Conservation (phyloP, 192 early-diverging fungal genomes). For the Dispira parvispora region DNA sequence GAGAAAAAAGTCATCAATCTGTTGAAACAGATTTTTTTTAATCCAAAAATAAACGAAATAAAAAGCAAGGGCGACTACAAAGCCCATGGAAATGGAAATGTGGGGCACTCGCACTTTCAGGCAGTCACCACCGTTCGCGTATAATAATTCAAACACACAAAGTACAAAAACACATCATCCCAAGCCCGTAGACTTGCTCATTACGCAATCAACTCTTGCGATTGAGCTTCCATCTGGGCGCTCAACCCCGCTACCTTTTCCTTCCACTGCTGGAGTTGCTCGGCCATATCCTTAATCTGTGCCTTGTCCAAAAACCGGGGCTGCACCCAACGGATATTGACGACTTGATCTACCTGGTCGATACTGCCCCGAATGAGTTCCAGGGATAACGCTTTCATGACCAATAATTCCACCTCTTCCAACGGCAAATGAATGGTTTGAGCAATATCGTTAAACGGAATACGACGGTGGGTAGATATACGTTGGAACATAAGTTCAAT, state of each 20-base stretch:
- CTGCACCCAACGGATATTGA: constrained; percentile 93
- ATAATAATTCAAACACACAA: no score
- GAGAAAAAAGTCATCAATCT: no score
- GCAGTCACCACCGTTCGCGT: no score
- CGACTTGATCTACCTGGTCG: constrained; percentile 83
- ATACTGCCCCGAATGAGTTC: constrained; percentile 85
- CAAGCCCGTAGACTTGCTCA: not conserved
- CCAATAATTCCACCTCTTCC: constrained; percentile 88
- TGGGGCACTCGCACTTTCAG: no score
- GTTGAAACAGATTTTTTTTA: no score
- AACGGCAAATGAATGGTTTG: constrained; percentile 56
- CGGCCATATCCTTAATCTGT: constrained; percentile 73
- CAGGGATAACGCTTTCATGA: constrained; percentile 94
- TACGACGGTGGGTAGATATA: constrained; percentile 47
- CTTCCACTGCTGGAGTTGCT: constrained; percentile 75
- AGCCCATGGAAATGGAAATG: no score
- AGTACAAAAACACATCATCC: no score
- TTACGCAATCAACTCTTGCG: constrained; percentile 41
- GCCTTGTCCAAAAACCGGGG: constrained; percentile 83
- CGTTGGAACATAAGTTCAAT: constrained; percentile 89
- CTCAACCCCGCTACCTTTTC: constrained; percentile 61
- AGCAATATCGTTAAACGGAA: constrained; percentile 69
- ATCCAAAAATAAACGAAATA: no score
- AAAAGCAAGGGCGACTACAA: no score
- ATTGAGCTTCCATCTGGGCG: constrained; percentile 49